Percentiles rank a stretch among this genome's conserved stretches.
Evolutionary conservation across 2,329 filamentous ascomycete species (phyloP).

Genomic region (Mycosphaerella sp.): DNA sequence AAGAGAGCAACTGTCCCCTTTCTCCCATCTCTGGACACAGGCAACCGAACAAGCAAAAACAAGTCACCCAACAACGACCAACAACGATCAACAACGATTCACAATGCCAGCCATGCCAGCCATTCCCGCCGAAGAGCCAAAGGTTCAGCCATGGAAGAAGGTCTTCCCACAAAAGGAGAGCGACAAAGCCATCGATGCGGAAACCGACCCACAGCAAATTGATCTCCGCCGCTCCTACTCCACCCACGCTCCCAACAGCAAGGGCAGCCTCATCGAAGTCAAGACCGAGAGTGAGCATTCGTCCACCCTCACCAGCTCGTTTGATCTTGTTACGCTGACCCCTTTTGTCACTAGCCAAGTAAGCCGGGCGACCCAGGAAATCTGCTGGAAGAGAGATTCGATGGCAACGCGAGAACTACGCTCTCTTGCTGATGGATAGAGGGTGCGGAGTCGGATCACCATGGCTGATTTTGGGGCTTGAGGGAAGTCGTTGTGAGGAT

Average conservation of each 20-base stretch:
- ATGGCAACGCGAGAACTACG: too few species aligned
- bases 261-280: constrained; percentile 9
- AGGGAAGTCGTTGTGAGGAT: too few species aligned
- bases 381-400: too few species aligned
- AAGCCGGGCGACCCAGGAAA: too few species aligned
- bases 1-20: too few species aligned
- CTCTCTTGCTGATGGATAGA: too few species aligned
- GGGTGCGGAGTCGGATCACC: too few species aligned
- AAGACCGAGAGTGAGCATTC: neutral
- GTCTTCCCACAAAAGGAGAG: neutral
- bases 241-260: constrained; percentile 10
- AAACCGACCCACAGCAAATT: neutral
- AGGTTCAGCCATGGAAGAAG: constrained; percentile 10
- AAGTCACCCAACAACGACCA: neutral
- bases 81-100: neutral
- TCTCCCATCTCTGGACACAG: too few species aligned
- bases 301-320: neutral
- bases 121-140: neutral
- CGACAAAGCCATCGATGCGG: neutral
- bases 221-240: constrained; percentile 9
- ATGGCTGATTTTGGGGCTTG: too few species aligned
- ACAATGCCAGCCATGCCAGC: neutral
- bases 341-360: too few species aligned
- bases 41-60: too few species aligned
- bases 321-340: too few species aligned